Evolutionary conservation across 495 filamentous ascomycete species (phyloP), one percentile per base, ranked within the genome.

Genomic region (Lasiosphaeriaceae sp.): DNA sequence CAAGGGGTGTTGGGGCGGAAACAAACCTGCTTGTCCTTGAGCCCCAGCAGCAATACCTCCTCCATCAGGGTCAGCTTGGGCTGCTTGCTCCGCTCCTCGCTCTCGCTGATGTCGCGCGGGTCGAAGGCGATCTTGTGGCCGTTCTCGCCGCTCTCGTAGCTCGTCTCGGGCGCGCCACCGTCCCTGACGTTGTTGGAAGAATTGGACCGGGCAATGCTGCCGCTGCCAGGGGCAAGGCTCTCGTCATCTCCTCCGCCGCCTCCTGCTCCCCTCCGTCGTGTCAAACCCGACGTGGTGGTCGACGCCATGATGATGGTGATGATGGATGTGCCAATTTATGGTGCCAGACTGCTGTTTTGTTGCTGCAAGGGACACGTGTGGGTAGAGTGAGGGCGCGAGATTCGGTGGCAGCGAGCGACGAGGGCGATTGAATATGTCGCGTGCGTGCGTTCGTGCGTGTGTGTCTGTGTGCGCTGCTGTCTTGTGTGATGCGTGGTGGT

Each of bases 121-220:
- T 98, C 94, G 72, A 92, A 98, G 29, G 91, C 95, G 74, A 98
- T 97, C 79, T 95, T 96, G 76, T 97, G 95, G 56, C 94, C 94
- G 79, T 96, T 97, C 77, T 96, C 93, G 65, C 88, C 83, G 70
- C 80, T 90, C 70, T 92, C 90, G 78, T 95, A 97, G 48, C 88
- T 90, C 20, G 92, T 96, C 72, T 96, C 94, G 66, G 91, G 88
- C 24, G 77, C 78, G 65, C 82, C 78, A 64, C 82, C 77, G 67
- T 91, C 88, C 69, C 82, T 77, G 34, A 65, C 65, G 56, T 73
- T 73, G 31, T 62, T 59, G 24, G 73, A 60, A 22, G 75, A 73
- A 59, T 70, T 71, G 55, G 69, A 69, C 19, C 74, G 73, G 58
- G 65, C 60, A 49, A 65, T 62, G 55, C 67, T 64, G 59, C 50